Conservation (phyloP, 345 rosid genomes). For the Citrus inodora region DNA sequence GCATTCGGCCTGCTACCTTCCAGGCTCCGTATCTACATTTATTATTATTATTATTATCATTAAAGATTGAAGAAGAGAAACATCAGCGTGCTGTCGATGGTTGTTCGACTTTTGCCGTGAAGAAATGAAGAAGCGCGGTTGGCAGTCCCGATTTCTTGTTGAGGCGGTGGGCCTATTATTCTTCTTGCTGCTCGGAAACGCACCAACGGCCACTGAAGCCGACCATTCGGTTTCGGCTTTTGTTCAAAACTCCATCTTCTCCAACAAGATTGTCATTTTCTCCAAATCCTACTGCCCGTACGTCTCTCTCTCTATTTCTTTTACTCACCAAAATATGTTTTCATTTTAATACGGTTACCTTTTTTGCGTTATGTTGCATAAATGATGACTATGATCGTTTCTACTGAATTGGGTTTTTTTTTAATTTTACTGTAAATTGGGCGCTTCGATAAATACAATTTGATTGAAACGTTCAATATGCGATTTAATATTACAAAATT, state of each 20-base stretch:
- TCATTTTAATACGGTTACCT: not conserved
- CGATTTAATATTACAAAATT: not conserved
- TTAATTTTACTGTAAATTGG: not conserved
- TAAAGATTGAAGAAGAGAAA: not conserved
- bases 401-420: not conserved
- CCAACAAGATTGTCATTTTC: constrained; percentile 86
- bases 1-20: not conserved
- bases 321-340: not conserved
- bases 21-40: no score
- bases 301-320: constrained; percentile 2
- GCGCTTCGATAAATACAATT: not conserved
- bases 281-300: constrained; percentile 99
- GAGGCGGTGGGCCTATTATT: constrained; percentile 6
- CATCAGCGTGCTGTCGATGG: no score
- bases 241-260: constrained; percentile 77
- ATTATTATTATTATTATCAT: no score
- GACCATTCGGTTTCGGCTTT: constrained; percentile 71
- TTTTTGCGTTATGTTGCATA: not conserved
- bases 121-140: constrained; percentile 12
- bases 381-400: not conserved
- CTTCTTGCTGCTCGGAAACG: constrained; percentile 16
- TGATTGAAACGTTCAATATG: not conserved
- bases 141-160: not conserved
- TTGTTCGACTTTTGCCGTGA: not conserved
- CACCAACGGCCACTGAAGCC: constrained; percentile 29